phyloP scores from a whole-genome alignment of 2,329 filamentous ascomycete species.

The Coleophoma crateriformis region DNA sequence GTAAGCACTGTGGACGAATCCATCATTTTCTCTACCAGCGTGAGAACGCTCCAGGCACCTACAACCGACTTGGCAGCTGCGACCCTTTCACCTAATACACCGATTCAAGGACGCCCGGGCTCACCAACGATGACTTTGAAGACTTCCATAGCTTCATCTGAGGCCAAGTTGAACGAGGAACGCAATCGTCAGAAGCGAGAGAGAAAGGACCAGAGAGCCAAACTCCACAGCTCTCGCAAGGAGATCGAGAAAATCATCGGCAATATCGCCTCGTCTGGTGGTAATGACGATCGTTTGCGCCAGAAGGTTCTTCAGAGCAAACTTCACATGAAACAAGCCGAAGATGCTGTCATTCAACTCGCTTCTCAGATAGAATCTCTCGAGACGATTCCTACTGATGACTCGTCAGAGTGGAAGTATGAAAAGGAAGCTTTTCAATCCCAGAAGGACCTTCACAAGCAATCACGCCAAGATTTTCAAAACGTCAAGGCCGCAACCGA shows the following conservation, averaged over 20 bases:
- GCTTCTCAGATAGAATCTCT: slow-evolving; percentile 57
- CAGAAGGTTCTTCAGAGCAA: slow-evolving; percentile 72
- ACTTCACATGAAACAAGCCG: slow-evolving; percentile 63
- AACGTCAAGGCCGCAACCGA: slow-evolving; percentile 57
- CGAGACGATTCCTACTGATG: slow-evolving; percentile 57
- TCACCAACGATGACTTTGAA: slow-evolving; percentile 73
- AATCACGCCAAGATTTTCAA: slow-evolving; percentile 47
- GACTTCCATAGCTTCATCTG: slow-evolving; percentile 68
- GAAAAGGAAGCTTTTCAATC: slow-evolving; percentile 49
- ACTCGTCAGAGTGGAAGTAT: slow-evolving; percentile 47
- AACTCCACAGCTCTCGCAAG: slow-evolving; percentile 61
- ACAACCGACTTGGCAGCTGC: slow-evolving; percentile 22
- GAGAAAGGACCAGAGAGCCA: slow-evolving; percentile 70
- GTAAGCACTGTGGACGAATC: slow-evolving; percentile 60
- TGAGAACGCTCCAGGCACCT: slow-evolving; percentile 34
- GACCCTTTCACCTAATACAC: slow-evolving; percentile 33
- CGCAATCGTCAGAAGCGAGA: slow-evolving; percentile 63
- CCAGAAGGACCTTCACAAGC: slow-evolving; percentile 38
- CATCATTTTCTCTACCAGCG: slow-evolving; percentile 65
- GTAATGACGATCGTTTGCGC: slow-evolving; percentile 69
- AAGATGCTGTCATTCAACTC: slow-evolving; percentile 51
- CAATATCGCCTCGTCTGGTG: slow-evolving; percentile 62
- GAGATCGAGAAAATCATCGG: slow-evolving; percentile 67
- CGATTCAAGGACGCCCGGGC: slow-evolving; percentile 63
- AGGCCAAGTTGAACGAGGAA: slow-evolving; percentile 65